A percentile compares a stretch with the other conserved stretches of the same genome.
Conservation (phyloP, 306 rosid species). For the Dalbergia oliveri region DNA sequence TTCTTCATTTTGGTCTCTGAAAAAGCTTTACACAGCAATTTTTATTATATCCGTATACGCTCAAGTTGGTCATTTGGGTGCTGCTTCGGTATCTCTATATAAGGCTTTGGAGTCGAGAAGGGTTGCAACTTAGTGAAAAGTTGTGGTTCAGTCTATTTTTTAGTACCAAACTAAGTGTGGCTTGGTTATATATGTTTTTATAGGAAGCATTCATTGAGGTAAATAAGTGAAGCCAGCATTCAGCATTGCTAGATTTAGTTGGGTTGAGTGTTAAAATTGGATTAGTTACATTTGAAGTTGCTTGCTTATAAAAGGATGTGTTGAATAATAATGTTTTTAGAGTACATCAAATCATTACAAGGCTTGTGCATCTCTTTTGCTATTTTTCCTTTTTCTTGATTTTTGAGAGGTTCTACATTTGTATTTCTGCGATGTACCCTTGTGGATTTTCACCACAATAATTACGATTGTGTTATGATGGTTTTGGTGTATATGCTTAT, state of each 20-base stretch:
- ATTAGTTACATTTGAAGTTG: conserved; percentile 25
- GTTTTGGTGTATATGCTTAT: conserved; percentile 14
- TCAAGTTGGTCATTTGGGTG: conserved; percentile 36
- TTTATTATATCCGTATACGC: not conserved
- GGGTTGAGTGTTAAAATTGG: conserved; percentile 31
- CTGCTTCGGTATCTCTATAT: conserved; percentile 34
- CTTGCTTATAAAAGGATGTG: conserved; percentile 36
- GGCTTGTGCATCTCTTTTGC: conserved; percentile 6
- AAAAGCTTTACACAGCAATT: conserved; percentile 15
- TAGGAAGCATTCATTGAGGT: conserved; percentile 38
- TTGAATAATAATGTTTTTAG: conserved; percentile 22
- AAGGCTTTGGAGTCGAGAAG: conserved; percentile 32
- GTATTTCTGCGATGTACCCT: not conserved
- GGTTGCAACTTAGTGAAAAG: conserved; percentile 39
- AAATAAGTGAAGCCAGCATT: conserved; percentile 38
- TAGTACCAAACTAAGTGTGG: conserved; percentile 42
- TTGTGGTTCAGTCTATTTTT: conserved; percentile 28
- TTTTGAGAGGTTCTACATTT: conserved; percentile 8
- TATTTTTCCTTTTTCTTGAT: not conserved
- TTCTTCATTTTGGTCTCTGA: conserved; percentile 35
- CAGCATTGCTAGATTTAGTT: conserved; percentile 31
- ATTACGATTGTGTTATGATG: conserved; percentile 26
- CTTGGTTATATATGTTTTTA: conserved; percentile 14
- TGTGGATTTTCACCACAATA: conserved; percentile 10
- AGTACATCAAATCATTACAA: conserved; percentile 25